A percentile compares a stretch with the other conserved stretches of the same genome.
phyloP scores from a whole-genome alignment of 2,329 filamentous ascomycete species.

The Magnaporthiopsis incrustans region DNA sequence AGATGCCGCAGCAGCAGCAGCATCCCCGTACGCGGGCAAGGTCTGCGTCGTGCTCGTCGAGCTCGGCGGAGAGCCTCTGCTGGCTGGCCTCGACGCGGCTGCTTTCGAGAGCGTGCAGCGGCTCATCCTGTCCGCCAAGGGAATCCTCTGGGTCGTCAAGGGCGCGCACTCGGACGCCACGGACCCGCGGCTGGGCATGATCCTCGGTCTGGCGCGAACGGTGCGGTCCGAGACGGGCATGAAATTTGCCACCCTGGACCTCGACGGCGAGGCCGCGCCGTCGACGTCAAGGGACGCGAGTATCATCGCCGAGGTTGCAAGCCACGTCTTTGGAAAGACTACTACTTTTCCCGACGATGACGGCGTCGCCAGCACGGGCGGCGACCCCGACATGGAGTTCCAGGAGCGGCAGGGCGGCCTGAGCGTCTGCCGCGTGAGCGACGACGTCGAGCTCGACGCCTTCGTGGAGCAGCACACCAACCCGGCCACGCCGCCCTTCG shows the following conservation, averaged over 20 bases:
- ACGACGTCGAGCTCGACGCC: conserved; percentile 9
- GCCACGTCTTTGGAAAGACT: conserved; percentile 7
- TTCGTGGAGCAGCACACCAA: conserved; percentile 11
- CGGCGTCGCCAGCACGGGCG: background rate
- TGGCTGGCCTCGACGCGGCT: conserved; percentile 11
- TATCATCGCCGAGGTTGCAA: conserved; percentile 6
- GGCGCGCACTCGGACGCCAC: conserved; percentile 25
- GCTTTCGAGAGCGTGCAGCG: conserved; percentile 15
- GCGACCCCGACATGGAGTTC: conserved; percentile 11
- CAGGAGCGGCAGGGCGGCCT: conserved; percentile 8
- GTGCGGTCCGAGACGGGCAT: conserved; percentile 25
- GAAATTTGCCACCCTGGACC: conserved; percentile 24
- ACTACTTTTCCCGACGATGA: background rate
- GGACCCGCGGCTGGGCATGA: conserved; percentile 24
- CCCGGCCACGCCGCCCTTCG: conserved; percentile 7
- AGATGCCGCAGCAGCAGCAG: background rate
- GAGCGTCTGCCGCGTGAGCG: conserved; percentile 6
- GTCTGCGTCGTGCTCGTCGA: conserved; percentile 19
- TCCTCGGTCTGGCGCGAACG: conserved; percentile 24
- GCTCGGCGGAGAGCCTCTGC: conserved; percentile 12
- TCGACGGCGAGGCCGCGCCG: conserved; percentile 15
- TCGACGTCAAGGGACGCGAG: conserved; percentile 11
- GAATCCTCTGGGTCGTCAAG: conserved; percentile 28
- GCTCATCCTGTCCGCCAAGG: conserved; percentile 16
- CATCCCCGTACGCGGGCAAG: conserved; percentile 2